phyloP scores from a whole-genome alignment of 805 yeast species.

The Peterozyma toletana region DNA sequence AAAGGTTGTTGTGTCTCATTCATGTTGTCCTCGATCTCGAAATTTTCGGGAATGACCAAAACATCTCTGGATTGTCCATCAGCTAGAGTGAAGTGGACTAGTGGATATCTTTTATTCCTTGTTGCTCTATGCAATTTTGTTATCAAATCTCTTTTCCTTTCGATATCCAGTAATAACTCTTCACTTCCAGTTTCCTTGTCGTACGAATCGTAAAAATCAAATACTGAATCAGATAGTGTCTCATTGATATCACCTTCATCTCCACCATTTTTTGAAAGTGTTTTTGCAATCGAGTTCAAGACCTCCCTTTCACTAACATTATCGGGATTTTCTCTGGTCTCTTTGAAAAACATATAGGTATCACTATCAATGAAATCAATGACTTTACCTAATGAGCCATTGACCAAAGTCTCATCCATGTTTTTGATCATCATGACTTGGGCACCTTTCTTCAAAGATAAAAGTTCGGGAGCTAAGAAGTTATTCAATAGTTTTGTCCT shows the following conservation, averaged over 20 bases:
- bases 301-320: constrained; percentile 15
- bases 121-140: constrained; percentile 36
- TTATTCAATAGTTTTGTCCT: constrained; percentile 41
- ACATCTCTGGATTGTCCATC: constrained; percentile 73
- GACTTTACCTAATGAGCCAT: constrained; percentile 72
- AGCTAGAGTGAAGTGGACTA: constrained; percentile 67
- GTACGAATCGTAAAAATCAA: constrained; percentile 34
- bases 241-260: constrained; percentile 11
- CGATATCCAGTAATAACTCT: constrained; percentile 21
- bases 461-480: constrained; percentile 53
- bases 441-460: constrained; percentile 60
- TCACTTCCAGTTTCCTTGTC: constrained; percentile 1
- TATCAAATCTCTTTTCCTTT: constrained; percentile 40
- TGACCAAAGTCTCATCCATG: constrained; percentile 63
- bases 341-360: constrained; percentile 34
- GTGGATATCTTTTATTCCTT: constrained; percentile 49
- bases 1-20: constrained; percentile 51
- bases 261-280: constrained; percentile 6
- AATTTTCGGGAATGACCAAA: constrained; percentile 72
- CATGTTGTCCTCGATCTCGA: constrained; percentile 60
- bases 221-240: constrained; percentile 37
- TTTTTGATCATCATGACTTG: constrained; percentile 83
- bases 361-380: constrained; percentile 36
- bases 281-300: constrained; percentile 5
- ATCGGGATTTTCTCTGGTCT: constrained; percentile 10